phyloP scores from a whole-genome alignment of 495 filamentous ascomycete species.

The Parmelia sp. region DNA sequence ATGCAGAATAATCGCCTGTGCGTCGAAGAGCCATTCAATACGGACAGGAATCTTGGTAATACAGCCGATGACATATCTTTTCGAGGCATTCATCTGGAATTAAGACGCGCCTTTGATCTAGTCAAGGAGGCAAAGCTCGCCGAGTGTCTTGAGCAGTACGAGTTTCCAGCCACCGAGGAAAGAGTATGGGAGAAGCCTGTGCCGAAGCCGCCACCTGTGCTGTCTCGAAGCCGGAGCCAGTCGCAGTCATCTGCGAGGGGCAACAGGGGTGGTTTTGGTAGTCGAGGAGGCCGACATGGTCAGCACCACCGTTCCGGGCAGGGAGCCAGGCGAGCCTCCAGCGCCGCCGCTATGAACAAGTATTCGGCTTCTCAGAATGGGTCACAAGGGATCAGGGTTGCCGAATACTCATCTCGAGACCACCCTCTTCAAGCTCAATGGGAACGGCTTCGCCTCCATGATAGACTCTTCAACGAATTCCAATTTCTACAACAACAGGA shows the following conservation, averaged over 20 bases:
- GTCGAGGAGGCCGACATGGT: constrained; percentile 49
- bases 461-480: constrained; percentile 57
- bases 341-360: constrained; percentile 40
- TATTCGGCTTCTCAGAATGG: constrained; percentile 35
- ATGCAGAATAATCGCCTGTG: constrained; percentile 75
- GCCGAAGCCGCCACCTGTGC: constrained; percentile 52
- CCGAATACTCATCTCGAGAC: constrained; percentile 30
- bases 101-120: constrained; percentile 79
- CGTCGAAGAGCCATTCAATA: constrained; percentile 96
- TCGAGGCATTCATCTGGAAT: constrained; percentile 78
- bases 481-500: constrained; percentile 61
- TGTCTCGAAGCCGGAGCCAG: constrained; percentile 48
- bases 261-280: constrained; percentile 41
- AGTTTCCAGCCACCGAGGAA: constrained; percentile 78
- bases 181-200: constrained; percentile 67
- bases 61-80: constrained; percentile 94
- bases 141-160: constrained; percentile 75
- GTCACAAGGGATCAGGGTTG: constrained; percentile 15
- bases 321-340: constrained; percentile 50
- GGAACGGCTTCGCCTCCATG: constrained; percentile 48
- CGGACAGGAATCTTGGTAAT: constrained; percentile 86
- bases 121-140: constrained; percentile 68
- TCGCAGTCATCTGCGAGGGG: constrained; percentile 41
- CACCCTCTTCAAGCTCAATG: constrained; percentile 45
- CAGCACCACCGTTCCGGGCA: constrained; percentile 39